Evolutionary conservation across 1,284 basidiomycete species (phyloP).

Genomic region (Cystobasidiaceae sp.): DNA sequence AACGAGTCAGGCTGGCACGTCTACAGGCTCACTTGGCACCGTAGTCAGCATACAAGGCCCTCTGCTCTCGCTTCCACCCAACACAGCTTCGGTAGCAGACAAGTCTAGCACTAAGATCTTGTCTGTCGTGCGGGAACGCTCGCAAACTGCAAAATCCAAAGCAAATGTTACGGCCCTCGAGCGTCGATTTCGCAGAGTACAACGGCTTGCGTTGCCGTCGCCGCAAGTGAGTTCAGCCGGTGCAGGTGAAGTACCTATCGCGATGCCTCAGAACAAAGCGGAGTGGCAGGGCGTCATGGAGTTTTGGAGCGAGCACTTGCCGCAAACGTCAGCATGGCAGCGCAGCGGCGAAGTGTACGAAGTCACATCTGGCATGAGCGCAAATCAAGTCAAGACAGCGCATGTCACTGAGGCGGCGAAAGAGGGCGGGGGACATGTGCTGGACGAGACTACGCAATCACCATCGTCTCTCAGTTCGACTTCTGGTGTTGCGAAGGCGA

Average conservation of each 20-base stretch:
- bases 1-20: neutral
- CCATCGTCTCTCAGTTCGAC: too few relatives aligned
- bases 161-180: neutral
- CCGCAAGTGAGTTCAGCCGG: too few relatives aligned
- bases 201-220: too few relatives aligned
- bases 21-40: conserved; percentile 33
- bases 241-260: neutral
- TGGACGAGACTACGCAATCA: neutral
- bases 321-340: conserved; percentile 30
- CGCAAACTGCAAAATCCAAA: neutral
- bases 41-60: conserved; percentile 35
- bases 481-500: neutral
- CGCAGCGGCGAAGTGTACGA: conserved; percentile 21
- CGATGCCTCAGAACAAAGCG: conserved; percentile 10
- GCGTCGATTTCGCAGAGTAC: too few relatives aligned
- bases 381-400: too few relatives aligned
- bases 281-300: conserved; percentile 26
- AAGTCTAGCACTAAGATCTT: neutral
- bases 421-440: neutral
- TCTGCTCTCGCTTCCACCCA: conserved; percentile 36
- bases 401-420: neutral
- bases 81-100: neutral
- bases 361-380: conserved; percentile 11
- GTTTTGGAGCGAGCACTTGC: conserved; percentile 35
- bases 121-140: conserved; percentile 1